Evolutionary conservation across 768 basidiomycete species (phyloP), one percentile per base, ranked within the genome.

Genomic region (Termitomyces bulborhizus): DNA sequence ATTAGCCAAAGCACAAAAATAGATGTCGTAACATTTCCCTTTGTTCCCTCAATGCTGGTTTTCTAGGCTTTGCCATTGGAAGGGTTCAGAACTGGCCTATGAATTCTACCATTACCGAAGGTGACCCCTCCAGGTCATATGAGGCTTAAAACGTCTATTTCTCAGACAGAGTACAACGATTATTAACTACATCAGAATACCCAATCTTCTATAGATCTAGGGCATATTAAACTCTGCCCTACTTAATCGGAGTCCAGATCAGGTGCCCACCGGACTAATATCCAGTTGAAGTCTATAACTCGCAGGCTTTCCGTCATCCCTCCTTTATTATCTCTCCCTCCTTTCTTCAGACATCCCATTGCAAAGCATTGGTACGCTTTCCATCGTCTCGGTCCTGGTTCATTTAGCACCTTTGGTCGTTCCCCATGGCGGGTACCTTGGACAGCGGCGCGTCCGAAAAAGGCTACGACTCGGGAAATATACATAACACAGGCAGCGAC

Each of bases 401-500:
- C 26, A 50, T 16, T 21, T 29, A 37, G 45, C 13, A 4, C 5
- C 16, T 43, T 46, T 32, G 21, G n/a, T 47, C 15, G 9, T 42
- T 21, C 43, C 27, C 11, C 37, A 60, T 60, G 59, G 45, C 49
- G 21, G 46, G 50, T 46, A 42, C 51, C 41, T 13, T 32, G 7
- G 57, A 57, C 26, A 44, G 50, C n/a, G 52, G 46, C 21, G 51
- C 54, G 39, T 42, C 49, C 7, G 65, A 68, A 51, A 64, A 65
- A 51, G 63, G 56, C 29, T 63, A 64, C 18, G 39, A 54, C 34
- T 12, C 37, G 15, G 47, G 42, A 32, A 55, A 55, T 27, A 21
- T 40, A 44, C 56, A 53, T 21, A 64, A 60, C 50, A 61, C 57
- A 45, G 62, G 60, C 60, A 65, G 59, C 49, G 66, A 67, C 12